Conservation (phyloP, 1,139 yeast species). For the Nematodospora anomalae region DNA sequence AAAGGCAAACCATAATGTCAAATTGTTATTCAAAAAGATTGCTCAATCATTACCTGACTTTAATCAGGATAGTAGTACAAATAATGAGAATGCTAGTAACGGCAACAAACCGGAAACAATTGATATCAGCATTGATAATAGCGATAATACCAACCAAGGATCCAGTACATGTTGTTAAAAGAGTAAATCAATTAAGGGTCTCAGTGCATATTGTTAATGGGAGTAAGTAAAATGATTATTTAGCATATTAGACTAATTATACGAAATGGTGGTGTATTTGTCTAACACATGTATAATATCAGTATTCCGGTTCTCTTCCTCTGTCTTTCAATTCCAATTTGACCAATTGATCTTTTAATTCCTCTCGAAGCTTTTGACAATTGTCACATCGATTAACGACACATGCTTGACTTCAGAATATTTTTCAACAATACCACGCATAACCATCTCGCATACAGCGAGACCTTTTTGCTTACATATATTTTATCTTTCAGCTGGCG, state of each 20-base stretch:
- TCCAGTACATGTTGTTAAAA: slow-evolving; percentile 8
- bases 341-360: neutral
- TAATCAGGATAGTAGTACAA: slow-evolving; percentile 42
- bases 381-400: neutral
- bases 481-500: neutral
- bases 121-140: slow-evolving; percentile 42
- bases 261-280: too few species aligned
- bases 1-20: slow-evolving; percentile 91
- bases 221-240: too few species aligned
- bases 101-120: slow-evolving; percentile 43
- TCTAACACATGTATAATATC: neutral
- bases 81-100: slow-evolving; percentile 14
- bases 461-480: too few species aligned
- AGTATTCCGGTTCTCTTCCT: neutral
- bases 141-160: slow-evolving; percentile 3
- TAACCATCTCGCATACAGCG: too few species aligned
- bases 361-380: neutral
- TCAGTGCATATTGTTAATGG: too few species aligned
- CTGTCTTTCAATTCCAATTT: neutral
- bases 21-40: slow-evolving; percentile 81
- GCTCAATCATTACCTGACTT: slow-evolving; percentile 91
- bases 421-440: too few species aligned
- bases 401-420: neutral
- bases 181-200: too few species aligned
- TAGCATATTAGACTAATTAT: too few species aligned